Evolutionary conservation across 768 basidiomycete species (phyloP).

Genomic region (Rhodotorula babjevae): DNA sequence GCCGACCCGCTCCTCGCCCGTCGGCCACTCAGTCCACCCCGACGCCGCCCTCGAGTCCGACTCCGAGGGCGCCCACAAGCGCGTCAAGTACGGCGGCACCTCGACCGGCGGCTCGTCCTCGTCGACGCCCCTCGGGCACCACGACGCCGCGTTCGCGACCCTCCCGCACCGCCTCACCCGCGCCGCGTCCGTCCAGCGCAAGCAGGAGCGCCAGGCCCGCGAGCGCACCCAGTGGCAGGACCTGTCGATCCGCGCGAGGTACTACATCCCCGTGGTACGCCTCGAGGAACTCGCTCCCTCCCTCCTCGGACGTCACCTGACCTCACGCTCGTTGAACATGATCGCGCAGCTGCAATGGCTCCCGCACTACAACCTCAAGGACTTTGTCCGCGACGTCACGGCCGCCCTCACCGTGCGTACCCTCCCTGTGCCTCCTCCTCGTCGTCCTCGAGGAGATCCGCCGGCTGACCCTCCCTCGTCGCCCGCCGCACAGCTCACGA

Average conservation of each 20-base stretch:
- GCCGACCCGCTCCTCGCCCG: background rate
- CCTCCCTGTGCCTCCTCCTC: background rate
- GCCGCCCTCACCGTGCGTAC: constrained; percentile 37
- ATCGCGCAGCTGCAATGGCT: constrained; percentile 38
- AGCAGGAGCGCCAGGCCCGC: constrained; percentile 3
- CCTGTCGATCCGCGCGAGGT: background rate
- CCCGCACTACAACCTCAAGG: constrained; percentile 27
- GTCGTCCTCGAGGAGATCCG: too few relatives aligned
- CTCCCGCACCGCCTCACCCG: constrained; percentile 24
- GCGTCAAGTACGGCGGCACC: too few relatives aligned
- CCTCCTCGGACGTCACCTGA: background rate
- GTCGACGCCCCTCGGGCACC: background rate
- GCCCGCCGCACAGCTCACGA: constrained; percentile 23
- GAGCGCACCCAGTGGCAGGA: constrained; percentile 10
- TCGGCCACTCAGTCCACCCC: background rate
- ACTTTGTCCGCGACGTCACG: constrained; percentile 33
- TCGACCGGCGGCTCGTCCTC: too few relatives aligned
- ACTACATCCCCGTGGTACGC: constrained; percentile 28
- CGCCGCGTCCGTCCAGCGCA: constrained; percentile 3
- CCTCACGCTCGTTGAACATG: background rate
- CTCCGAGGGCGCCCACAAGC: background rate
- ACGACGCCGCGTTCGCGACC: constrained; percentile 12
- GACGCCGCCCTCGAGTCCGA: constrained; percentile 4
- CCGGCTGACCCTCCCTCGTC: background rate
- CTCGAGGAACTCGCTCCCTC: background rate